A percentile compares a stretch with the other conserved stretches of the same genome.
Evolutionary conservation across 2,329 filamentous ascomycete species (phyloP).

Genomic region (Clonostachys rosea): DNA sequence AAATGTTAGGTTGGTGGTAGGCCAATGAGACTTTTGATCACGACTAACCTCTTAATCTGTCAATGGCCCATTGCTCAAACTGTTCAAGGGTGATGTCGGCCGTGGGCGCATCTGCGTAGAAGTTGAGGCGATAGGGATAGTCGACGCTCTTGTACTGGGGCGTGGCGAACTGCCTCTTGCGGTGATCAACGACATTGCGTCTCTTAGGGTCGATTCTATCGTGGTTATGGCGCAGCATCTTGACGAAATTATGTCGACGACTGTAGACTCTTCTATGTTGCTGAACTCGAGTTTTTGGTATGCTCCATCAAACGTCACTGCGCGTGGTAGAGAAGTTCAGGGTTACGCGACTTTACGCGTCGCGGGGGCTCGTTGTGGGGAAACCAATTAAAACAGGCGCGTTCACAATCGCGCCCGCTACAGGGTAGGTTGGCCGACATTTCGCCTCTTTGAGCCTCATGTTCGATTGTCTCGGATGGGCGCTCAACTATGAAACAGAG

Average conservation of each 20-base stretch:
- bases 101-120: conserved; percentile 83
- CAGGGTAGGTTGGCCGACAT: too few relatives aligned
- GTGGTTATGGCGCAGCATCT: conserved; percentile 45
- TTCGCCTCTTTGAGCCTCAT: too few relatives aligned
- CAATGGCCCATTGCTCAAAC: conserved; percentile 98
- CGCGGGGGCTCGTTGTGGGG: neutral
- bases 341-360: neutral
- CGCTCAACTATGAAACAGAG: too few relatives aligned
- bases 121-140: conserved; percentile 86
- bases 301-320: too few relatives aligned
- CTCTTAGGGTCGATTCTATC: conserved; percentile 64
- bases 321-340: neutral
- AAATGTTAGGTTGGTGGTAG: neutral
- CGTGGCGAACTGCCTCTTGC: conserved; percentile 81
- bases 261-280: too few relatives aligned
- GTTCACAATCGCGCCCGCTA: too few relatives aligned
- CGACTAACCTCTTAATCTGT: conserved; percentile 69
- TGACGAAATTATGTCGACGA: conserved; percentile 5
- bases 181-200: conserved; percentile 70
- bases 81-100: conserved; percentile 94
- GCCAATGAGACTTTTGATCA: neutral
- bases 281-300: too few relatives aligned
- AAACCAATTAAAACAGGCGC: too few relatives aligned
- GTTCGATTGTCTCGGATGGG: too few relatives aligned
- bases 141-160: conserved; percentile 71